Evolutionary conservation across 352 stramenopile species (phyloP).

Genomic region (Nothophytophthora sp.): DNA sequence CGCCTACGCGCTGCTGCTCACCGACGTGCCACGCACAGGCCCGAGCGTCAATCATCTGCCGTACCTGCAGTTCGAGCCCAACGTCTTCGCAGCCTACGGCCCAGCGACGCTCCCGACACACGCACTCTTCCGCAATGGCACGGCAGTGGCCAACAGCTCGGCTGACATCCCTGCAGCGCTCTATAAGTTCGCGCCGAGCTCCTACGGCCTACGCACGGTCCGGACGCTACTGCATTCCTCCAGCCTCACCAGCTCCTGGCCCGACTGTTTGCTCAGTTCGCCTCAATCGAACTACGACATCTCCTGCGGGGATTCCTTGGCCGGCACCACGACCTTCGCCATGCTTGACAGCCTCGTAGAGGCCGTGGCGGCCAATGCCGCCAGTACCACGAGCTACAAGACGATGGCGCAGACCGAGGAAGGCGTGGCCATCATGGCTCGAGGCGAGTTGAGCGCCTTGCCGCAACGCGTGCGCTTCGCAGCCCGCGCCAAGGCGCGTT

Average conservation of each 20-base stretch:
- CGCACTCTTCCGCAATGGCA: conserved; percentile 27
- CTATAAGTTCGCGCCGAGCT: conserved; percentile 52
- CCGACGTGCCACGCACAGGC: conserved; percentile 38
- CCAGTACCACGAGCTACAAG: conserved; percentile 55
- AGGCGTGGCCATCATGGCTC: conserved; percentile 35
- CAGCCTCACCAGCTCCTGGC: conserved; percentile 12
- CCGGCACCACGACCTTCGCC: conserved; percentile 27
- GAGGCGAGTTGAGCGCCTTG: conserved; percentile 42
- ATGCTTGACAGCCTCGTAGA: conserved; percentile 50
- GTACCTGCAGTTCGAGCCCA: conserved; percentile 49
- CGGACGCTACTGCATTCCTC: conserved; percentile 24
- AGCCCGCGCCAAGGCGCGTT: conserved; percentile 47
- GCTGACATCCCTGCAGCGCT: conserved; percentile 19
- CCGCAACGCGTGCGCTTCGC: conserved; percentile 53
- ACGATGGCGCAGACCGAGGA: conserved; percentile 43
- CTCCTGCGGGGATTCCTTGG: conserved; percentile 23
- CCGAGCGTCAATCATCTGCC: conserved; percentile 40
- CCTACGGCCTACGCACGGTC: conserved; percentile 46
- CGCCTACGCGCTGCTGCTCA: conserved; percentile 47
- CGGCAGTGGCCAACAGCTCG: background rate
- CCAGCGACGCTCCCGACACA: conserved; percentile 31
- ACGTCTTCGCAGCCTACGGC: conserved; percentile 50
- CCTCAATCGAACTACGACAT: conserved; percentile 26
- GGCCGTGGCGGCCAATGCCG: conserved; percentile 34
- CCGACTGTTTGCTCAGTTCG: conserved; percentile 24